Base-by-base conservation (phyloP, 2,329 filamentous ascomycete species). In the Ophiostoma perfectum region DNA sequence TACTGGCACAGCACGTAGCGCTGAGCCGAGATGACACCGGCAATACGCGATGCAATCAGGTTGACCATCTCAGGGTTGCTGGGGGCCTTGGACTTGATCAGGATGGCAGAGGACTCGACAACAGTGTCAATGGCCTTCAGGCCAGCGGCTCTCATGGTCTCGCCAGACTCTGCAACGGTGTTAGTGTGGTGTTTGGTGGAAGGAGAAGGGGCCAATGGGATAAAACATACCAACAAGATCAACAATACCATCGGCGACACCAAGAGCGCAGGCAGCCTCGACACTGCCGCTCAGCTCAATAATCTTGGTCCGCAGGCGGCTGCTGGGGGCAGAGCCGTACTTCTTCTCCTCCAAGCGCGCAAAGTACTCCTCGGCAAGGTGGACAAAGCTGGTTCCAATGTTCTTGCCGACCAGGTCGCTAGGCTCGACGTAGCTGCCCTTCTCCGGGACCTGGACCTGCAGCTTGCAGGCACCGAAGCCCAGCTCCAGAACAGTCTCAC, bases 111-210 rank as follows among this genome's bases (percentile, higher is more conserved):
- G 68, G 90, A 93, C 69, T 92, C 88, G 66, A 97, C 85, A 39
- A 99, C 93, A 2, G 95, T 99, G 74, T 95, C 93, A 74, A 98
- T 97, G 68, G 94, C 90, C 80, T 93, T 93, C 66, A 99, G 85
- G 38, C 95, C 95, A 60, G 94, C 94, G 27, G 94, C 95, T 75
- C 91, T 90, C 95, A 99, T 99, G 0, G 95, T 99, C 80, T 98
- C 94, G 68, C 95, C 95, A 27, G 95, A 98, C 83, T 99, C 94
- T 95, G 73, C 7, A 27, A 27, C 2, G 27, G 27, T 27, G 27
- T 27, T 27, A 27, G 5, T 11, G 14, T 36, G 9, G 14, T 41
- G n/a, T 9, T 14, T 16, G 16, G 14, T 27, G 65, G 5, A 18
- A 64, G 47, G 38, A 49, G 39, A 1, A 8, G 12, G 42, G 42